These are phyloP conservation scores for Pyrenochaeta sp. DNA, from an alignment of 2,329 filamentous ascomycete species.

Conservation along the genomic window DNA sequence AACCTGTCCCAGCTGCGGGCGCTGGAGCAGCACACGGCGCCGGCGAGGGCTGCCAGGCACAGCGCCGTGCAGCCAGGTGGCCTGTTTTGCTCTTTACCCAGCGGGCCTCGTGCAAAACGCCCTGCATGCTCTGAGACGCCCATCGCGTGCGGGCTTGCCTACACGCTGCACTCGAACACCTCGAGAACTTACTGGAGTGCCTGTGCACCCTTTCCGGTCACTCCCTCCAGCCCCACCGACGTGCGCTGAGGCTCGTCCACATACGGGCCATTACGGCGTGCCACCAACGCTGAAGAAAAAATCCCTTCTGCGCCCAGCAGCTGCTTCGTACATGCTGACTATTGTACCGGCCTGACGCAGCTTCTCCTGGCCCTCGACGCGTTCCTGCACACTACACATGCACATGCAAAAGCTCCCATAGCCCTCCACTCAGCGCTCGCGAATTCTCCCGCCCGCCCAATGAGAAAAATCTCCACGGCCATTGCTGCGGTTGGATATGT, in stretches of 20 bases:
- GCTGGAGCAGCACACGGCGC: neutral
- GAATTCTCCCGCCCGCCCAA: slow-evolving; percentile 34
- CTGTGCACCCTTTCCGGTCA: slow-evolving; percentile 3
- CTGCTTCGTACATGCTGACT: too few relatives aligned
- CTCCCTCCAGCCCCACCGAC: slow-evolving; percentile 7
- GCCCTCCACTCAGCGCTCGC: slow-evolving; percentile 24
- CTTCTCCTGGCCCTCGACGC: slow-evolving; percentile 16
- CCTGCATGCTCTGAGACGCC: slow-evolving; percentile 21
- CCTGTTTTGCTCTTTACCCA: slow-evolving; percentile 9
- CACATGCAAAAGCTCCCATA: slow-evolving; percentile 22
- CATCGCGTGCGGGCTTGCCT: slow-evolving; percentile 11
- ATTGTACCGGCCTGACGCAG: slow-evolving; percentile 18
- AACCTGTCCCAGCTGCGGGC: too few relatives aligned
- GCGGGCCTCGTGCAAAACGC: slow-evolving; percentile 4
- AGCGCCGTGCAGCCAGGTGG: slow-evolving; percentile 3
- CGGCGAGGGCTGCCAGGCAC: neutral
- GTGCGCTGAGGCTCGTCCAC: too few relatives aligned
- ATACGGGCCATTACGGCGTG: neutral
- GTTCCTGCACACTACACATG: slow-evolving; percentile 24
- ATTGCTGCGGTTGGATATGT: slow-evolving; percentile 13
- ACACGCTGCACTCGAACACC: slow-evolving; percentile 16
- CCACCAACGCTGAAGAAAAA: neutral
- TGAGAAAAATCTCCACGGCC: slow-evolving; percentile 23
- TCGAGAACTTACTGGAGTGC: slow-evolving; percentile 11
- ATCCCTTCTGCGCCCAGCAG: too few relatives aligned